phyloP scores from a whole-genome alignment of 2,329 filamentous ascomycete species.

The Phoma sp. region DNA sequence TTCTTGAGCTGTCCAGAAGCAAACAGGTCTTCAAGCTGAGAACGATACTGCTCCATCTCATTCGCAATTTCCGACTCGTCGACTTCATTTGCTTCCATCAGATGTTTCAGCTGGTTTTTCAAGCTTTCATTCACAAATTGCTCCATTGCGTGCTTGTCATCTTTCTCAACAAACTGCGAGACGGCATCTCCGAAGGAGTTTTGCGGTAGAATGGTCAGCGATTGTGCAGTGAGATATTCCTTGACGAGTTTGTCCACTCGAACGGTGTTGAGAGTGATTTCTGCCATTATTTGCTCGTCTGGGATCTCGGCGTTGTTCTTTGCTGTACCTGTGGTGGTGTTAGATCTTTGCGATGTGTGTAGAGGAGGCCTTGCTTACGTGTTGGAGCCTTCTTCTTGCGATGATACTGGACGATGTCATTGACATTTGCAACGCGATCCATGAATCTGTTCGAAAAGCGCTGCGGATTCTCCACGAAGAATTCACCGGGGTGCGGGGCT shows the following conservation, averaged over 20 bases:
- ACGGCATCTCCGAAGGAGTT: constrained; percentile 93
- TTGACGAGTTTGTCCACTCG: constrained; percentile 88
- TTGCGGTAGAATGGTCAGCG: constrained; percentile 89
- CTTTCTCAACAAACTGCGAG: constrained; percentile 89
- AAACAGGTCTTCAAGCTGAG: constrained; percentile 73
- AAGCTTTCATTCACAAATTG: constrained; percentile 55
- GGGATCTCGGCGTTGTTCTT: constrained; percentile 64
- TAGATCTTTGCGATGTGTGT: background rate
- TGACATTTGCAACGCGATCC: constrained; percentile 89
- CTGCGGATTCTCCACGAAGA: constrained; percentile 93
- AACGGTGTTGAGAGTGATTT: constrained; percentile 72
- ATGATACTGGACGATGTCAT: constrained; percentile 92
- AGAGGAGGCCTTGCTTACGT: constrained; percentile 21
- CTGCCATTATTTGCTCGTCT: constrained; percentile 66
- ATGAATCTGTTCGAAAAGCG: constrained; percentile 92
- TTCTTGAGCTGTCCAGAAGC: constrained; percentile 67
- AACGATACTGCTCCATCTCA: constrained; percentile 75
- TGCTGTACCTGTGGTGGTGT: constrained; percentile 43
- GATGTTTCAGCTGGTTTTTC: constrained; percentile 50
- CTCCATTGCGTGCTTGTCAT: constrained; percentile 88
- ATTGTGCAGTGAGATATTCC: constrained; percentile 85
- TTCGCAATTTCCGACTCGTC: constrained; percentile 73
- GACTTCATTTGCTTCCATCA: constrained; percentile 62
- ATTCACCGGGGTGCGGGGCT: constrained; percentile 81
- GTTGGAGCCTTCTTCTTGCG: constrained; percentile 74